Evolutionary conservation across 75 land plant species (phyloP).

Genomic region (Cupressus sempervirens): DNA sequence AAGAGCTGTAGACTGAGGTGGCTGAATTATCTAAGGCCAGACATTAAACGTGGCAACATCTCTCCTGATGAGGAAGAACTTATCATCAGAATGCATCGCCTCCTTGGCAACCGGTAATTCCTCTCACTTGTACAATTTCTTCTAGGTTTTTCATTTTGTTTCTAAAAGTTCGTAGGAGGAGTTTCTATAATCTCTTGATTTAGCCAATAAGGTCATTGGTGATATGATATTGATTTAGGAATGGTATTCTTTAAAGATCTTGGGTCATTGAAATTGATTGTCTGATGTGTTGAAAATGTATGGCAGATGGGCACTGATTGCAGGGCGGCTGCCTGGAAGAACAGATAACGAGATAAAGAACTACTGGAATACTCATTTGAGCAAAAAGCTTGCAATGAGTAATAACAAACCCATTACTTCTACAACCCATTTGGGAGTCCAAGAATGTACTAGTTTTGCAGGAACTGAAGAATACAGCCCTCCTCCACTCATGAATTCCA

Average conservation of each 20-base stretch:
- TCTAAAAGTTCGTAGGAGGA: too few species aligned
- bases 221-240: background rate
- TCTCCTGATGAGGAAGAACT: slow-evolving; percentile 35
- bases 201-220: too few species aligned
- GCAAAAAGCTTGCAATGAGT: slow-evolving; percentile 7
- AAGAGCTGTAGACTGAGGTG: slow-evolving; percentile 35
- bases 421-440: background rate
- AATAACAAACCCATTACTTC: background rate
- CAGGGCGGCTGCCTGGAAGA: slow-evolving; percentile 10
- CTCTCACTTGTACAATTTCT: too few species aligned
- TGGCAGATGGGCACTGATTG: slow-evolving; percentile 13
- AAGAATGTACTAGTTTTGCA: background rate
- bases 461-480: background rate
- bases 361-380: slow-evolving; percentile 12
- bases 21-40: slow-evolving; percentile 30
- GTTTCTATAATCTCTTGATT: too few species aligned
- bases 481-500: background rate
- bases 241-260: background rate
- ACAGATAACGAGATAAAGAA: slow-evolving; percentile 10
- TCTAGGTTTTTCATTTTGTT: too few species aligned
- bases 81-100: slow-evolving; percentile 28
- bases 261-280: background rate
- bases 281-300: background rate
- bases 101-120: slow-evolving; percentile 32
- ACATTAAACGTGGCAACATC: slow-evolving; percentile 28